phyloP scores from a whole-genome alignment of 1,284 basidiomycete genomes.

The Jaminaea rosea region DNA sequence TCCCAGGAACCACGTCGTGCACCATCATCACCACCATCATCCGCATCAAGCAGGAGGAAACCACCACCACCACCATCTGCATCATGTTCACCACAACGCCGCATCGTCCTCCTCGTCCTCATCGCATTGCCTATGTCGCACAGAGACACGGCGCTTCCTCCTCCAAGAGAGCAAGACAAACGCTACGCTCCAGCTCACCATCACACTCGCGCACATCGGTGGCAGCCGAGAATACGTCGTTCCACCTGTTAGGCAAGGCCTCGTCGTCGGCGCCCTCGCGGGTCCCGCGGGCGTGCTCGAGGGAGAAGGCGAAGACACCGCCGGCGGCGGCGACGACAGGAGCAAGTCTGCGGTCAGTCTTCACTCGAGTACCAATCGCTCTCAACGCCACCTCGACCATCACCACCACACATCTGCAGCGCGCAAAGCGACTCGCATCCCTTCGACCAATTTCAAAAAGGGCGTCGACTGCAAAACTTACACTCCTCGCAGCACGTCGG shows the following conservation, averaged over 20 bases:
- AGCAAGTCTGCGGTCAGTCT: background rate
- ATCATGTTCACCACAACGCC: background rate
- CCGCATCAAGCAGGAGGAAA: conserved; percentile 10
- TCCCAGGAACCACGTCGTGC: conserved; percentile 48
- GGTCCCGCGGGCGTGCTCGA: conserved; percentile 5
- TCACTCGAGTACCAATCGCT: background rate
- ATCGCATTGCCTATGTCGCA: conserved; percentile 16
- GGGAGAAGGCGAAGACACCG: background rate
- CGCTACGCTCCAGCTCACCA: conserved; percentile 62
- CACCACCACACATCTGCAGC: background rate
- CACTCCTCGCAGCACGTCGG: background rate
- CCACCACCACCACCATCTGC: background rate
- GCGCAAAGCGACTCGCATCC: background rate
- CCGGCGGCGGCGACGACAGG: background rate
- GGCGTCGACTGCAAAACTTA: background rate
- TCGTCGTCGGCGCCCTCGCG: conserved; percentile 18
- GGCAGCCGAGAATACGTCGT: conserved; percentile 57
- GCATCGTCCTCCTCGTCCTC: conserved; percentile 13
- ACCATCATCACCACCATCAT: conserved; percentile 19
- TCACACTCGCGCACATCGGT: conserved; percentile 57
- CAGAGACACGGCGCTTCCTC: conserved; percentile 61
- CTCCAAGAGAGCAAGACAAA: conserved; percentile 68
- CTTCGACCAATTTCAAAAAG: background rate
- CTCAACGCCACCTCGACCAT: background rate
- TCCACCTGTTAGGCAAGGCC: conserved; percentile 44